A percentile compares a stretch with the other conserved stretches of the same genome.
These are phyloP conservation scores for Xanthoconium separans DNA, from an alignment of 1,284 basidiomycete genomes.

Conservation along the genomic window DNA sequence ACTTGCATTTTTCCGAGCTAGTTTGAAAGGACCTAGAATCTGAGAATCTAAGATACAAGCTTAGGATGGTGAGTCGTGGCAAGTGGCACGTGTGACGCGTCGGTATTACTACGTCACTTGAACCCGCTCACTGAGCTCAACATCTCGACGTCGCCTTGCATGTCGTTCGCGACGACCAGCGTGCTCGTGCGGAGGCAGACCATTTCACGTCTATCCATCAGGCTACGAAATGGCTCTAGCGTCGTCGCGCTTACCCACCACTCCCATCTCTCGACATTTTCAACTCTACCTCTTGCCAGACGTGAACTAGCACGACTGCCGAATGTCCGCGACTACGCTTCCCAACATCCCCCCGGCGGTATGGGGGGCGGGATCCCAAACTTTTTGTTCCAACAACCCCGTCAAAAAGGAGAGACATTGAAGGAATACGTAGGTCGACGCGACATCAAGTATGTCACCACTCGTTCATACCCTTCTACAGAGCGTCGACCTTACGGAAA, in stretches of 20 bases:
- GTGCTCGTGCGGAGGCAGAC: conserved; percentile 2
- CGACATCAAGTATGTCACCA: neutral
- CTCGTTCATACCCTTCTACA: conserved; percentile 28
- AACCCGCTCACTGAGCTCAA: neutral
- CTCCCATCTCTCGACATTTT: neutral
- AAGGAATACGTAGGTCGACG: conserved; percentile 71
- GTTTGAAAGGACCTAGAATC: too few species aligned
- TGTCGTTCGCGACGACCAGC: conserved; percentile 9
- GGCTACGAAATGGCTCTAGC: conserved; percentile 17
- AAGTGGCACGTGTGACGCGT: too few species aligned
- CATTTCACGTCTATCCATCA: conserved; percentile 16
- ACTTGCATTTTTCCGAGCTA: too few species aligned
- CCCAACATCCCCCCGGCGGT: conserved; percentile 37
- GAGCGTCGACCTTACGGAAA: conserved; percentile 82
- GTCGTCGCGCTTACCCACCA: conserved; percentile 9
- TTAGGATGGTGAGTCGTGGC: too few species aligned
- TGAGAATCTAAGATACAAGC: too few species aligned
- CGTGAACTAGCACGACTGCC: neutral
- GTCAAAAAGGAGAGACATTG: conserved; percentile 76
- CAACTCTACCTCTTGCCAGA: neutral
- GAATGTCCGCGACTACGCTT: conserved; percentile 23
- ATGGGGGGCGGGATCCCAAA: conserved; percentile 48
- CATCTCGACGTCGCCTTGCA: neutral
- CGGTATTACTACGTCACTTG: neutral
- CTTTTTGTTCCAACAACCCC: conserved; percentile 54